Percentiles rank a stretch among this genome's conserved stretches.
These are phyloP conservation scores for Coemansia sp. DNA, from an alignment of 192 early-diverging fungal species.

Conservation along the genomic window DNA sequence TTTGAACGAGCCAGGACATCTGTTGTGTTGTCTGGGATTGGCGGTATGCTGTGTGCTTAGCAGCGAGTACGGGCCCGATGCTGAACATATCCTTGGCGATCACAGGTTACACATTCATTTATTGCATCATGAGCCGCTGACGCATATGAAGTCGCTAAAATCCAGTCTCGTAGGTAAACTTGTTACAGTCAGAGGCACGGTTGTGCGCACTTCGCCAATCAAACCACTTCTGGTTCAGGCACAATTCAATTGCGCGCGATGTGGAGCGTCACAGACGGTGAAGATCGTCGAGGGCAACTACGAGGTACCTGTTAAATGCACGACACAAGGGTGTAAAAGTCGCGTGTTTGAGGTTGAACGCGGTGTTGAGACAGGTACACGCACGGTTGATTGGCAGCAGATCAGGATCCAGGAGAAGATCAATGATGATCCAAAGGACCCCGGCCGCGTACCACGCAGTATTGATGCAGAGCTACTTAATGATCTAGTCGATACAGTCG, in stretches of 20 bases:
- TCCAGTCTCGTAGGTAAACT: conserved; percentile 70
- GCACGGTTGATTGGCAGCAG: conserved; percentile 74
- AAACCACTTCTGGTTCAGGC: conserved; percentile 67
- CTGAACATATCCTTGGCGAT: conserved; percentile 46
- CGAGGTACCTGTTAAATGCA: conserved; percentile 60
- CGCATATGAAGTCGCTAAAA: conserved; percentile 70
- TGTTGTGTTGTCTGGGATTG: conserved; percentile 38
- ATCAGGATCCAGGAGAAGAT: conserved; percentile 82
- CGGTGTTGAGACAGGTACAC: conserved; percentile 49
- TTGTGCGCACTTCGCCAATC: conserved; percentile 74
- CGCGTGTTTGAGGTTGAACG: conserved; percentile 62
- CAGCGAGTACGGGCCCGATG: conserved; percentile 39
- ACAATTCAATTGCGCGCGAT: conserved; percentile 63
- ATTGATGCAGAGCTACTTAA: conserved; percentile 75
- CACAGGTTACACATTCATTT: conserved; percentile 52
- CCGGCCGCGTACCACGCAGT: conserved; percentile 70
- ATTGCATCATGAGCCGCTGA: conserved; percentile 54
- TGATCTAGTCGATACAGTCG: conserved; percentile 72
- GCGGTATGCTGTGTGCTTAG: conserved; percentile 50
- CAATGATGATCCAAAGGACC: conserved; percentile 66
- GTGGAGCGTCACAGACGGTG: conserved; percentile 58
- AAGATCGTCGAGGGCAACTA: conserved; percentile 67
- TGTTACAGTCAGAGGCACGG: conserved; percentile 72
- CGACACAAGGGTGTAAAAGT: conserved; percentile 64
- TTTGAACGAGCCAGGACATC: conserved; percentile 34